Conservation (phyloP, 371 early-diverging fungal species). For the Sporodiniella umbellata region DNA sequence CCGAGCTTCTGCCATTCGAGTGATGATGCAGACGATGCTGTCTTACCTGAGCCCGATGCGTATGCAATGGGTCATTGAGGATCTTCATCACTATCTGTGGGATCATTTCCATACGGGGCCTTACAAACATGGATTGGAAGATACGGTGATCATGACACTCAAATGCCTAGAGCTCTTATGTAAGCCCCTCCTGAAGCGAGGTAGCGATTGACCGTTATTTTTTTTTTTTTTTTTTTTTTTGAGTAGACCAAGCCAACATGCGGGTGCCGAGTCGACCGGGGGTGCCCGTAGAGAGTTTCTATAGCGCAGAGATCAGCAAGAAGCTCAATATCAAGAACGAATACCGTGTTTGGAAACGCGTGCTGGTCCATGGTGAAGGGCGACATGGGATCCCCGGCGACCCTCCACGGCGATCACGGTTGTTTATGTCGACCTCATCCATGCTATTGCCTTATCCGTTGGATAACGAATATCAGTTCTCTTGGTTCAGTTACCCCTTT, state of each 20-base stretch:
- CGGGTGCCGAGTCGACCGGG: constrained; percentile 4
- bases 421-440: constrained; percentile 34
- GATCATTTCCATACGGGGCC: constrained; percentile 55
- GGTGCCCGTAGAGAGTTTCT: constrained; percentile 44
- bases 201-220: constrained; percentile 2
- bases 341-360: constrained; percentile 67
- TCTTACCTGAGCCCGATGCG: constrained; percentile 15
- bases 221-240: constrained; percentile 2
- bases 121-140: constrained; percentile 50
- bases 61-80: constrained; percentile 20
- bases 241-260: constrained; percentile 31
- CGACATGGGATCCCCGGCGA: constrained; percentile 26
- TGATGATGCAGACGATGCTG: constrained; percentile 8
- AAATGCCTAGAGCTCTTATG: constrained; percentile 61
- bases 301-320: constrained; percentile 52
- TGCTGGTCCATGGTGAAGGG: constrained; percentile 40
- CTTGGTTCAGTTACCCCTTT: constrained; percentile 75
- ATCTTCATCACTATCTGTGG: constrained; percentile 29
- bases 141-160: constrained; percentile 59
- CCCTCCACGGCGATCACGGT: constrained; percentile 37
- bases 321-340: constrained; percentile 80
- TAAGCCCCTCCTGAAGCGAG: constrained; percentile 26
- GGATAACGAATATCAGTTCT: constrained; percentile 55
- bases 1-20: constrained; percentile 5
- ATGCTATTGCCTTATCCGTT: constrained; percentile 37